These are phyloP conservation scores for Ogataea corticis DNA, from an alignment of 805 yeast species.

Conservation along the genomic window DNA sequence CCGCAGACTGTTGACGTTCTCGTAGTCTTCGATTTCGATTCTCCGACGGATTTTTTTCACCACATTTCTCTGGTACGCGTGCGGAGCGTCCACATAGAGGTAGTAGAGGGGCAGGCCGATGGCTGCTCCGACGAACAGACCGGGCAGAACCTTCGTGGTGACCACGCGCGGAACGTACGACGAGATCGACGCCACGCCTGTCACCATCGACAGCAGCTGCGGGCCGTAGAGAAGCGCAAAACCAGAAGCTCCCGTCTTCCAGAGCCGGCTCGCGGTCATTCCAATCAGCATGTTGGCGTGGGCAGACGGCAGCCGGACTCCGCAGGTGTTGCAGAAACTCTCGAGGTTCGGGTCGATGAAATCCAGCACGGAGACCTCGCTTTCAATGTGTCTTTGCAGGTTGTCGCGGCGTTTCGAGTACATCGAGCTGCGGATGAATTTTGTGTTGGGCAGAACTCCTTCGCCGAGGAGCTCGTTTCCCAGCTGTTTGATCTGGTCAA, in stretches of 20 bases:
- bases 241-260: conserved; percentile 32
- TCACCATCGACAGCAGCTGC: conserved; percentile 29
- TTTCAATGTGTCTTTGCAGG: conserved; percentile 55
- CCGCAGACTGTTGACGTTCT: conserved; percentile 74
- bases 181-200: conserved; percentile 33
- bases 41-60: conserved; percentile 68
- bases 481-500: conserved; percentile 57
- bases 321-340: conserved; percentile 44
- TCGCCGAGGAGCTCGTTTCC: conserved; percentile 70
- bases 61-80: conserved; percentile 82
- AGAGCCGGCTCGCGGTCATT: conserved; percentile 22
- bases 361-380: conserved; percentile 65
- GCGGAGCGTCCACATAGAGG: conserved; percentile 77
- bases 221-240: conserved; percentile 31
- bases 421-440: conserved; percentile 76
- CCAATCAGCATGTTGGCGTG: conserved; percentile 28
- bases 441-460: conserved; percentile 57
- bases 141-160: conserved; percentile 34
- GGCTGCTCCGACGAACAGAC: conserved; percentile 29
- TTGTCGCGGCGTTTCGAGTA: conserved; percentile 72
- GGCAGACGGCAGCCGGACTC: conserved; percentile 40
- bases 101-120: conserved; percentile 45
- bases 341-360: conserved; percentile 76
- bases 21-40: conserved; percentile 69
- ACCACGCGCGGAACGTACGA: conserved; percentile 27